These are phyloP conservation scores for Tilletia walkeri DNA, from an alignment of 1,284 basidiomycete genomes.

Conservation along the genomic window DNA sequence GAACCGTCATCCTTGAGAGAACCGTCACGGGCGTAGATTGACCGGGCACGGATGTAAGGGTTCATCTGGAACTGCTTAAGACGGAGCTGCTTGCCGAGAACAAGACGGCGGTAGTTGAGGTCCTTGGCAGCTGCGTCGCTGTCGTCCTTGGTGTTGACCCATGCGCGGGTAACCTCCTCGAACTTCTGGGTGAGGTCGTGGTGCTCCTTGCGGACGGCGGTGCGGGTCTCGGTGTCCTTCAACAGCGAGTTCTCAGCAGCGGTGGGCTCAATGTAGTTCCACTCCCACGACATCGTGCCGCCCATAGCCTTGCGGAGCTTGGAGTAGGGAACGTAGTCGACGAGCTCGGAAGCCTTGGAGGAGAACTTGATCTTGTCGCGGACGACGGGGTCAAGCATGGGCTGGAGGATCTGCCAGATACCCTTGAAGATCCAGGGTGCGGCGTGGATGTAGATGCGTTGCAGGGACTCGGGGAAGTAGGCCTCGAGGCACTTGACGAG, in stretches of 20 bases:
- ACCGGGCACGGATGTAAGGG: slow-evolving; percentile 46
- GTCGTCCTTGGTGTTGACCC: slow-evolving; percentile 38
- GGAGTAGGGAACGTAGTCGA: slow-evolving; percentile 41
- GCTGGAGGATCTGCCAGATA: slow-evolving; percentile 54
- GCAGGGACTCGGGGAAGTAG: slow-evolving; percentile 55
- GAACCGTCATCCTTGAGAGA: slow-evolving; percentile 46
- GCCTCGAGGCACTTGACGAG: slow-evolving; percentile 55
- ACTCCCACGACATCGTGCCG: slow-evolving; percentile 55
- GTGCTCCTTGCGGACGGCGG: slow-evolving; percentile 45
- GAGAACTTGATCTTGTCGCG: slow-evolving; percentile 55
- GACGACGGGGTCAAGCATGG: slow-evolving; percentile 54
- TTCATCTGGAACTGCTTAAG: slow-evolving; percentile 51
- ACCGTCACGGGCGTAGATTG: slow-evolving; percentile 50
- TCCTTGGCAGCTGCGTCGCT: slow-evolving; percentile 35
- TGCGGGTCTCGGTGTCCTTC: slow-evolving; percentile 48
- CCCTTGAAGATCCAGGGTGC: slow-evolving; percentile 56
- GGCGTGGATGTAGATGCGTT: slow-evolving; percentile 54
- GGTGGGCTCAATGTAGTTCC: slow-evolving; percentile 54
- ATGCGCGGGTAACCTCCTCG: slow-evolving; percentile 43
- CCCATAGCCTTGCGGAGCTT: slow-evolving; percentile 54
- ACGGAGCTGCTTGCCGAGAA: slow-evolving; percentile 50
- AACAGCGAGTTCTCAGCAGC: slow-evolving; percentile 48
- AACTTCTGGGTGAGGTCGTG: slow-evolving; percentile 45
- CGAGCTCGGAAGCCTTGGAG: slow-evolving; percentile 48
- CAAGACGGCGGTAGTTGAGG: slow-evolving; percentile 42